Evolutionary conservation across 2,329 filamentous ascomycete species (phyloP), one percentile per base, ranked within the genome.

Genomic region (Orbilia javanica): DNA sequence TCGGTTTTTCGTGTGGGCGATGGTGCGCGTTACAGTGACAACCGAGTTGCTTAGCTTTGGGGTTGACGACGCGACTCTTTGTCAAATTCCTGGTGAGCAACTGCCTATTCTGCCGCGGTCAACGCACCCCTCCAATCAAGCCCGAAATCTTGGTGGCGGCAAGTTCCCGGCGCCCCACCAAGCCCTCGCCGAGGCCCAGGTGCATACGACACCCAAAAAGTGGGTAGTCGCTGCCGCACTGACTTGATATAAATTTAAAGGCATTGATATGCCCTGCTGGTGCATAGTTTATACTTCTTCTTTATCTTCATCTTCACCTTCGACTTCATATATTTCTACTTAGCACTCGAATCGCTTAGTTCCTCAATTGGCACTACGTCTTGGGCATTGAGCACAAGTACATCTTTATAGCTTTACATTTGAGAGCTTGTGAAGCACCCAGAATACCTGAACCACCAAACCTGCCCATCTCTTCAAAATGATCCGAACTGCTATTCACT

Each of bases 81-180:
- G 34, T 13, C 8, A 39, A 39, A 11, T 39, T 39, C 34, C 34
- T 11, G 11, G 6, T 39, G 6, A 39, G 46, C 46, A 20, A 50
- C 44, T 48, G 15, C 8, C 63, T 53, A 44, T 48, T 52, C 48
- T 48, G 46, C 48, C 64, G 64, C 36, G 44, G 29, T 44, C 42
- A 44, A 44, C n/a, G 48, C 31, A 39, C 31, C 27, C 52, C 50
- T n/a, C 29, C 18, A 57, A 55, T 60, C 57, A n/a, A 18, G 48
- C 50, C 48, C 34, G 65, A 57, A 22, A 48, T 64, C 36, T 67
- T n/a, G 39, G 64, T 18, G 42, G 64, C 31, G 64, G 44, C 62
- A 66, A 27, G 44, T 66, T 27, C 44, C 62, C 62, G 62, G 42
- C 57, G 52, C 34, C 34, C 31, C 31, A 42, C 55, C 8, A 60